Conservation (phyloP, 1,139 yeast species). For the Saccharomyces hybrid region DNA sequence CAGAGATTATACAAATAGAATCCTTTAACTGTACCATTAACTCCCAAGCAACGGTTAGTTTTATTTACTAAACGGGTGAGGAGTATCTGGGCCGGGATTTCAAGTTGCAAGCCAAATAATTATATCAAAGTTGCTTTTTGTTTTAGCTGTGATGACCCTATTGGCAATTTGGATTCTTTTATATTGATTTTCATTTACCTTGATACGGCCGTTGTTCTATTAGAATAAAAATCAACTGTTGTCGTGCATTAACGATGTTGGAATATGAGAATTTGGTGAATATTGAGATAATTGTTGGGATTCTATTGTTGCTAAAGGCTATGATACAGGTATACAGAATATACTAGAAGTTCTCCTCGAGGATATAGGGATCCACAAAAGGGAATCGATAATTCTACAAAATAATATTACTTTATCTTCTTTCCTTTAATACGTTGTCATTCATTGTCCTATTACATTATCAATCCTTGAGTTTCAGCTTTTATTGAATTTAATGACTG, state of each 20-base stretch:
- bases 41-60: neutral
- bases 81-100: neutral
- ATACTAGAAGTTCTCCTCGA: neutral
- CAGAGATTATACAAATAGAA: neutral
- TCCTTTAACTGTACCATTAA: neutral
- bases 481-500: too few species aligned
- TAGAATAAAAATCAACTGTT: too few species aligned
- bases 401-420: neutral
- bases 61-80: neutral
- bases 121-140: neutral
- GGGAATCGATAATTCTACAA: neutral
- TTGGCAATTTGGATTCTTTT: neutral
- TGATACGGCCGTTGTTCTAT: neutral
- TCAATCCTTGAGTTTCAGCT: too few species aligned
- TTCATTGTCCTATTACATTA: too few species aligned
- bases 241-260: too few species aligned
- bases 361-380: too few species aligned
- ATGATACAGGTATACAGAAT: neutral
- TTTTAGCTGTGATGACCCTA: neutral
- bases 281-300: too few species aligned
- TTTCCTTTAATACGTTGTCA: neutral
- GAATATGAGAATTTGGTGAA: too few species aligned
- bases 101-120: neutral
- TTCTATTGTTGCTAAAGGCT: neutral
- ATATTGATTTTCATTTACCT: neutral